Base-by-base conservation (phyloP, 495 filamentous ascomycete genomes). In the Bryoglossum gracile region DNA sequence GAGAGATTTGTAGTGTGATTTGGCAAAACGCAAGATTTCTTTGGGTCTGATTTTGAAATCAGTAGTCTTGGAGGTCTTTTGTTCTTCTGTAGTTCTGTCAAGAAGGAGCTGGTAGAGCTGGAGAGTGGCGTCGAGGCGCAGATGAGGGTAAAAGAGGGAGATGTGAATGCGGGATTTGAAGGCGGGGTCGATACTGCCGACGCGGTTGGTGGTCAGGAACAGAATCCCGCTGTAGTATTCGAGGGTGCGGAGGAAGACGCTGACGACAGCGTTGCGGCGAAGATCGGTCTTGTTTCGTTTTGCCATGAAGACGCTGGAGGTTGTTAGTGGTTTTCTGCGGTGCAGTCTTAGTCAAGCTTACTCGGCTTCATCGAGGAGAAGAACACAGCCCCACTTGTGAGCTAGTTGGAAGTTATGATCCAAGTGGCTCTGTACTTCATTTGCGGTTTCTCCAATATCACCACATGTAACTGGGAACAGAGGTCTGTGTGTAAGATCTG, bases 351-450 rank as follows among this genome's bases (percentile, higher is more conserved):
- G n/a, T n/a, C n/a, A n/a, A n/a, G n/a, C 38, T 41, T 8, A 41
- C 38, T 80, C 77, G 0, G 71, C 74, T 59, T 82, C 75, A 46
- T 81, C 77, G 0, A 81, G 56, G 0, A 82, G 63, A 3, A 81
- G 54, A 0, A 82, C 67, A 25, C 65, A 72, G 3, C 63, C 64
- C 75, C 76, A 78, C 43, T 53, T 61, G 36, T 61, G 53, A 6
- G 68, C 73, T 0, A 74, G 51, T 4, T 53, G 43, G 17, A 76
- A 69, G 10, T 68, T 62, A 0, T 50, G 28, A 13, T 71, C 57
- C 11, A 80, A 62, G 13, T 68, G 63, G 6, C 50, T 51, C 48
- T 75, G 72, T 0, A 75, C 67, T 0, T 64, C 61, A 4, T 55
- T 49, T 0, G 69, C 43, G 1, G 55, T 53, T 0, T 49, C 56